Evolutionary conservation across 129 eudicot genomes (phyloP).

Genomic region (Flaveria sonorensis): DNA sequence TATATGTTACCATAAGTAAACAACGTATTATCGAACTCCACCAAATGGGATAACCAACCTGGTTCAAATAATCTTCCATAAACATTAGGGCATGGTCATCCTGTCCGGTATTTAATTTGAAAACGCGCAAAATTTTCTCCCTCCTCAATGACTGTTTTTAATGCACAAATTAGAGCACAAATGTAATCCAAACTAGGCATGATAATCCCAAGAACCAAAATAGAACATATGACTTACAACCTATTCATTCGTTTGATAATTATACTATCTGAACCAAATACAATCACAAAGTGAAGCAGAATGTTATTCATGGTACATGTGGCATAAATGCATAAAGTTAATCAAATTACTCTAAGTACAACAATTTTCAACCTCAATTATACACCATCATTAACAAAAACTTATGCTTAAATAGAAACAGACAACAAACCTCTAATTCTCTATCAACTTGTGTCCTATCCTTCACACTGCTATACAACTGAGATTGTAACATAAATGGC

Average conservation of each 20-base stretch:
- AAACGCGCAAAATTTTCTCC: conserved; percentile 73
- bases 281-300: not conserved
- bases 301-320: not conserved
- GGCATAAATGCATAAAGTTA: not conserved
- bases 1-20: not conserved
- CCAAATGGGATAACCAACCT: conserved; percentile 47
- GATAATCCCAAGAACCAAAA: not conserved
- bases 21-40: not conserved
- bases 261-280: too few relatives aligned
- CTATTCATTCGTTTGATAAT: not conserved
- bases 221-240: not conserved
- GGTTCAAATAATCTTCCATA: conserved; percentile 73
- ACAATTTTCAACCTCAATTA: not conserved
- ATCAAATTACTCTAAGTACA: not conserved
- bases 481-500: conserved; percentile 84
- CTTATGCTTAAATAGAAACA: not conserved
- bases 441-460: conserved; percentile 95
- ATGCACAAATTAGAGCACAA: not conserved
- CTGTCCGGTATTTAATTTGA: conserved; percentile 90
- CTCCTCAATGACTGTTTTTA: conserved; percentile 66
- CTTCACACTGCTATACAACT: conserved; percentile 86
- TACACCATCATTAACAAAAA: not conserved
- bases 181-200: not conserved
- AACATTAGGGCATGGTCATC: conserved; percentile 98
- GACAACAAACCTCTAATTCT: conserved; percentile 76